phyloP scores from a whole-genome alignment of 2,329 filamentous ascomycete species.

The Aspergillus neoniger region DNA sequence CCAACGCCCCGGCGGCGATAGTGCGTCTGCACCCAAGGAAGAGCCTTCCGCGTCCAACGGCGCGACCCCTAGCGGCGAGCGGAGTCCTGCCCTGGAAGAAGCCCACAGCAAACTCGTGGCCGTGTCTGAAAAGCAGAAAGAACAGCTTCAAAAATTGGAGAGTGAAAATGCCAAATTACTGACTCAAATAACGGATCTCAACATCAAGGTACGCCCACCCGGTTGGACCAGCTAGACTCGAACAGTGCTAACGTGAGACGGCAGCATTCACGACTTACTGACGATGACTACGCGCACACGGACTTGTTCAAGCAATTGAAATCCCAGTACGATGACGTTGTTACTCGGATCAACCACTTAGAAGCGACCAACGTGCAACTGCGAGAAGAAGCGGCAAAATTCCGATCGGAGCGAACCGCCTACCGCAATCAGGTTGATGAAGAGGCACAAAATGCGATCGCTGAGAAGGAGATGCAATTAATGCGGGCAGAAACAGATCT shows the following conservation, averaged over 20 bases:
- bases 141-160: conserved; percentile 79
- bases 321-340: conserved; percentile 85
- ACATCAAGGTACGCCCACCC: conserved; percentile 51
- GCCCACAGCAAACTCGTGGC: conserved; percentile 77
- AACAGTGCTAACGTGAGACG: conserved; percentile 8
- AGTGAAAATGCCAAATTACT: conserved; percentile 72
- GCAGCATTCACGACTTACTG: conserved; percentile 70
- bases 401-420: conserved; percentile 79
- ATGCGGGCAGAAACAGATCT: conserved; percentile 81
- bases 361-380: conserved; percentile 86
- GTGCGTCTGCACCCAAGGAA: conserved; percentile 53
- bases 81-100: conserved; percentile 69
- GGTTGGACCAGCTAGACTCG: background rate
- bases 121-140: conserved; percentile 77
- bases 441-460: conserved; percentile 71
- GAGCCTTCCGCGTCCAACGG: conserved; percentile 58
- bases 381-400: conserved; percentile 79
- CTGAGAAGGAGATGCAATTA: conserved; percentile 80
- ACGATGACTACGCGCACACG: conserved; percentile 91
- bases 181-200: conserved; percentile 77
- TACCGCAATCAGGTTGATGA: conserved; percentile 80
- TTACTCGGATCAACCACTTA: conserved; percentile 86
- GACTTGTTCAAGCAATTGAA: conserved; percentile 93
- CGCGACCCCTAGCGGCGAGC: conserved; percentile 51
- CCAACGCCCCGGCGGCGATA: conserved; percentile 50